Percentiles rank a stretch among this genome's conserved stretches.
phyloP scores from a whole-genome alignment of 2,329 filamentous ascomycete genomes.

The Penicillium freii region DNA sequence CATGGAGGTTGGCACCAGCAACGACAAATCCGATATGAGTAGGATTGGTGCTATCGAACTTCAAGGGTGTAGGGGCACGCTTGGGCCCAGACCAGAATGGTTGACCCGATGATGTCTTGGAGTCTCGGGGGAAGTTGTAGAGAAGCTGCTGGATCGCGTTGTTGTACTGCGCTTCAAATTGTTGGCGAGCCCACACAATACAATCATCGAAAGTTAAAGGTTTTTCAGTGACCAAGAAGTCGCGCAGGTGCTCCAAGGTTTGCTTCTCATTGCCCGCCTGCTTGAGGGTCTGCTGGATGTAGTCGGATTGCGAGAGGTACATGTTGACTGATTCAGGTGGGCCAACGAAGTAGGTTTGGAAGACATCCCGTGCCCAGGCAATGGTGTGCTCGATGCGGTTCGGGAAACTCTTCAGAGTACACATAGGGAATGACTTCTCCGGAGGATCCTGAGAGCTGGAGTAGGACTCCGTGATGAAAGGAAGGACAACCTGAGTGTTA shows the following conservation, averaged over 20 bases:
- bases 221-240: conserved; percentile 88
- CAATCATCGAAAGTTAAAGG: conserved; percentile 93
- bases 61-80: conserved; percentile 86
- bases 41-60: conserved; percentile 79
- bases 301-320: conserved; percentile 88
- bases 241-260: conserved; percentile 83
- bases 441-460: conserved; percentile 95
- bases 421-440: conserved; percentile 99
- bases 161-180: conserved; percentile 96
- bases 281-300: conserved; percentile 81
- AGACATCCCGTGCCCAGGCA: conserved; percentile 94
- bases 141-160: conserved; percentile 94
- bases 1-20: conserved; percentile 85
- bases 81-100: conserved; percentile 98
- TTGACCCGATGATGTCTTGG: conserved; percentile 79
- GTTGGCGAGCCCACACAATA: conserved; percentile 86
- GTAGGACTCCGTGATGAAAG: conserved; percentile 90
- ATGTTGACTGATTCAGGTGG: conserved; percentile 92
- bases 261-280: conserved; percentile 94
- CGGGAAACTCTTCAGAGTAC: conserved; percentile 92
- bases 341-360: conserved; percentile 90
- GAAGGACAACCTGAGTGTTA: conserved; percentile 94
- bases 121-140: conserved; percentile 96
- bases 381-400: conserved; percentile 99
- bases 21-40: conserved; percentile 88